phyloP scores from a whole-genome alignment of 345 rosid species.

The Hevea brasiliensis region DNA sequence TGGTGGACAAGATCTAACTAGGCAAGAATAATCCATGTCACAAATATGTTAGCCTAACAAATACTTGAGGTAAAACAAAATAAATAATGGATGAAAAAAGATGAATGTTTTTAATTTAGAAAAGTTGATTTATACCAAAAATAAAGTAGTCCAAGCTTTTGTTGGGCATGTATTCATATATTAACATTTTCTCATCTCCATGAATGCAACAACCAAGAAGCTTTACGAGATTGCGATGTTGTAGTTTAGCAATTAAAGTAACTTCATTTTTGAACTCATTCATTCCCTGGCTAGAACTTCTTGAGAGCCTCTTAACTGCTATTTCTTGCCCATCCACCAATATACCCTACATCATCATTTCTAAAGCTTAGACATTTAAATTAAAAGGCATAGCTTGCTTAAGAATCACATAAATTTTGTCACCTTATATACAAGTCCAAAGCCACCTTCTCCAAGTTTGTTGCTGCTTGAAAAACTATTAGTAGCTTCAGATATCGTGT shows the following conservation, averaged over 20 bases:
- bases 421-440: constrained; percentile 7
- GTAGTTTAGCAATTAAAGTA: too few relatives aligned
- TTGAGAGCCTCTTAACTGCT: constrained; percentile 52
- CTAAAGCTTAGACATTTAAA: not conserved
- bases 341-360: constrained; percentile 40
- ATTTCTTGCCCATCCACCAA: constrained; percentile 45
- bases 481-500: not conserved
- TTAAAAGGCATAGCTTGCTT: not conserved
- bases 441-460: constrained; percentile 13
- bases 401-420: too few relatives aligned
- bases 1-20: too few relatives aligned
- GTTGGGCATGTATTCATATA: too few relatives aligned
- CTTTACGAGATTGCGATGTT: too few relatives aligned
- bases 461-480: not conserved
- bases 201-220: too few relatives aligned
- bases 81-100: not conserved
- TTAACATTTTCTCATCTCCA: too few relatives aligned
- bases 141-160: too few relatives aligned
- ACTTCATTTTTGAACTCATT: too few relatives aligned
- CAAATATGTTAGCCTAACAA: not conserved
- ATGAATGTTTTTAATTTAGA: too few relatives aligned
- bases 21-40: too few relatives aligned
- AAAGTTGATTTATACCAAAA: too few relatives aligned
- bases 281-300: constrained; percentile 43
- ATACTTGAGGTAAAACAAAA: not conserved